Evolutionary conservation across 495 filamentous ascomycete genomes (phyloP).

Genomic region (Hyaloscypha finlandica): DNA sequence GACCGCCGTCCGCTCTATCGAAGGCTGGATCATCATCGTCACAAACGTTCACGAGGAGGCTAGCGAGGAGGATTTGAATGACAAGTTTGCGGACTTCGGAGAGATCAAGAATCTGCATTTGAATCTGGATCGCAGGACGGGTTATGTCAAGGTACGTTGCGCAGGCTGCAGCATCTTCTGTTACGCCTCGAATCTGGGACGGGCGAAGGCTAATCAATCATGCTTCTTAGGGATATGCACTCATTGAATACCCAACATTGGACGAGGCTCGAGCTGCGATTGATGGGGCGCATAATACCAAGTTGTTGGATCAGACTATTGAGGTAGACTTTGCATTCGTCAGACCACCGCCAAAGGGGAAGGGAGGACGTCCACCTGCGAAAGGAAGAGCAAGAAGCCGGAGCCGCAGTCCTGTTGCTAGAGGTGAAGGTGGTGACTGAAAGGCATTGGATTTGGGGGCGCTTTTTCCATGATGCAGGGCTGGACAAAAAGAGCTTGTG

Average conservation of each 20-base stretch:
- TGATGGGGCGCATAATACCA: slow-evolving; percentile 75
- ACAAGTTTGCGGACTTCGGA: slow-evolving; percentile 93
- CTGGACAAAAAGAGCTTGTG: slow-evolving; percentile 23
- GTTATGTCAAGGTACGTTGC: slow-evolving; percentile 88
- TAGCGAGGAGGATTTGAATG: slow-evolving; percentile 91
- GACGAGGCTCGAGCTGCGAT: slow-evolving; percentile 85
- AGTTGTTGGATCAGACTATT: slow-evolving; percentile 91
- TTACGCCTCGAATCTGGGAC: background rate
- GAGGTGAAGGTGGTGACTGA: slow-evolving; percentile 33
- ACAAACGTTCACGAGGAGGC: slow-evolving; percentile 99
- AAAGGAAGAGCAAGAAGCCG: slow-evolving; percentile 34
- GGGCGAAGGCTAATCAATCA: slow-evolving; percentile 18
- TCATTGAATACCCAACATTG: slow-evolving; percentile 91
- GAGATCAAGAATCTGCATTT: slow-evolving; percentile 97
- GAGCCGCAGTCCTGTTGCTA: slow-evolving; percentile 31
- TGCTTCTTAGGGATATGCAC: slow-evolving; percentile 73
- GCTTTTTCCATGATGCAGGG: background rate
- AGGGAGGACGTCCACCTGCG: slow-evolving; percentile 32
- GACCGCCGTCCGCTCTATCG: slow-evolving; percentile 93
- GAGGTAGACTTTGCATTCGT: slow-evolving; percentile 96
- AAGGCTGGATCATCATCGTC: slow-evolving; percentile 97
- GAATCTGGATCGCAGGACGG: slow-evolving; percentile 91
- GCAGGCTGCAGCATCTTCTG: background rate
- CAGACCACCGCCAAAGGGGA: slow-evolving; percentile 70
- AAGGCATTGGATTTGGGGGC: background rate